Conservation (phyloP, 192 early-diverging fungal species). For the Paraglomus occultum region DNA sequence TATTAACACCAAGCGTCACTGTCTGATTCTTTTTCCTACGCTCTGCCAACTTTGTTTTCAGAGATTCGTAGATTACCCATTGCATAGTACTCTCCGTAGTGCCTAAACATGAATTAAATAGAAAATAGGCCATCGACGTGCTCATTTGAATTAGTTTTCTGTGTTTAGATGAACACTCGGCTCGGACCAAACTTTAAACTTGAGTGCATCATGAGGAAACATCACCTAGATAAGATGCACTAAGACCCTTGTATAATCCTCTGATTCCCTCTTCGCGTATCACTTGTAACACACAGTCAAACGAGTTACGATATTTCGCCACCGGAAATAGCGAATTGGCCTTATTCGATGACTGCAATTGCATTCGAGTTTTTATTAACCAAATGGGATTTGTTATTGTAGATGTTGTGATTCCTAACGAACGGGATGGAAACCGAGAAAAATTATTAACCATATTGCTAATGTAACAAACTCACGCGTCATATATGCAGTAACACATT, state of each 20-base stretch:
- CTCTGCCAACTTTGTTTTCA: slow-evolving; percentile 58
- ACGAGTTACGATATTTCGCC: slow-evolving; percentile 68
- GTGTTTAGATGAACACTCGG: no score
- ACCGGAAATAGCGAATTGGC: slow-evolving; percentile 2
- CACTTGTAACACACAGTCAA: slow-evolving; percentile 70
- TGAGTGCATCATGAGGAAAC: not conserved
- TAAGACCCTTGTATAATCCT: slow-evolving; percentile 88
- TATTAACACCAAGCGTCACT: slow-evolving; percentile 11
- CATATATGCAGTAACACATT: not conserved
- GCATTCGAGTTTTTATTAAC: slow-evolving; percentile 96
- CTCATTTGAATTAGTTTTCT: no score
- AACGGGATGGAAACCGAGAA: no score
- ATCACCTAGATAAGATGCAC: slow-evolving; percentile 80
- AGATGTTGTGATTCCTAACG: slow-evolving; percentile 66
- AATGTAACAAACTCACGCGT: not conserved
- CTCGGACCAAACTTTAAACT: no score
- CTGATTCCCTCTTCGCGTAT: slow-evolving; percentile 75
- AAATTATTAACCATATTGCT: no score
- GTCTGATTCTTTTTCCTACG: slow-evolving; percentile 8
- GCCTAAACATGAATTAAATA: slow-evolving; percentile 43
- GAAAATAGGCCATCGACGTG: no score
- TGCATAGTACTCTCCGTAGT: slow-evolving; percentile 89
- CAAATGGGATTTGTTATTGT: slow-evolving; percentile 95
- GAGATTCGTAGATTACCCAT: slow-evolving; percentile 93
- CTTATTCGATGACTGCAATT: slow-evolving; percentile 66